These are phyloP conservation scores for Lepidium sativum DNA, from an alignment of 345 rosid genomes.

Conservation along the genomic window DNA sequence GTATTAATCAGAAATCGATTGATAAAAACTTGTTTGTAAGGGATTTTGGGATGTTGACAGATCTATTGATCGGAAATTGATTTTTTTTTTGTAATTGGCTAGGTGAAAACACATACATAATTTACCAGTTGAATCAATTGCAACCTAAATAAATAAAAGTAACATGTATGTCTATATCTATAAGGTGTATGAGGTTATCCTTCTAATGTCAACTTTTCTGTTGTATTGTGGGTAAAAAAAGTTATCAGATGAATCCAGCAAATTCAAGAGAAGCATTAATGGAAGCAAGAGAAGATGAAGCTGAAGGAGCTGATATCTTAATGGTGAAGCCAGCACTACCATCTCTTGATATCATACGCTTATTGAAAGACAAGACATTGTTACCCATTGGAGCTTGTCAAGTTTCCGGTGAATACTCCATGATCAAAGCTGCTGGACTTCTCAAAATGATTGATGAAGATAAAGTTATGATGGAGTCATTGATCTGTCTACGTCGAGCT, in stretches of 20 bases:
- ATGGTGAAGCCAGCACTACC: conserved; percentile 93
- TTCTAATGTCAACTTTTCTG: neutral
- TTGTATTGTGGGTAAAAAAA: conserved; percentile 24
- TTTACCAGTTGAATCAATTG: too few relatives aligned
- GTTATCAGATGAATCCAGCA: conserved; percentile 94
- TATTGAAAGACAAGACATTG: conserved; percentile 56
- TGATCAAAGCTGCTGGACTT: conserved; percentile 86
- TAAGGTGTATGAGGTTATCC: neutral
- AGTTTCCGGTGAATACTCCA: conserved; percentile 74
- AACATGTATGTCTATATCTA: neutral
- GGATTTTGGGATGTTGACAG: too few relatives aligned
- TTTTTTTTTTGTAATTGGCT: too few relatives aligned
- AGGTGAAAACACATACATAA: neutral
- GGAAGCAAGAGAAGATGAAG: conserved; percentile 70
- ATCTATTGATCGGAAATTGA: too few relatives aligned
- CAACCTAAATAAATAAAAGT: neutral
- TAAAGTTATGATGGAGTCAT: conserved; percentile 87
- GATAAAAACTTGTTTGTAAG: too few relatives aligned
- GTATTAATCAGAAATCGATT: too few relatives aligned
- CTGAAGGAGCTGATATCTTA: conserved; percentile 95
- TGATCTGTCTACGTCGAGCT: conserved; percentile 77
- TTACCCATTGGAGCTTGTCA: conserved; percentile 87
- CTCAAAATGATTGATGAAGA: conserved; percentile 91
- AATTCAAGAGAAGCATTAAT: conserved; percentile 83
- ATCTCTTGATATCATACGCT: conserved; percentile 83